Conservation (phyloP, 177 flowering plant genomes). For the Telopea speciosissima region DNA sequence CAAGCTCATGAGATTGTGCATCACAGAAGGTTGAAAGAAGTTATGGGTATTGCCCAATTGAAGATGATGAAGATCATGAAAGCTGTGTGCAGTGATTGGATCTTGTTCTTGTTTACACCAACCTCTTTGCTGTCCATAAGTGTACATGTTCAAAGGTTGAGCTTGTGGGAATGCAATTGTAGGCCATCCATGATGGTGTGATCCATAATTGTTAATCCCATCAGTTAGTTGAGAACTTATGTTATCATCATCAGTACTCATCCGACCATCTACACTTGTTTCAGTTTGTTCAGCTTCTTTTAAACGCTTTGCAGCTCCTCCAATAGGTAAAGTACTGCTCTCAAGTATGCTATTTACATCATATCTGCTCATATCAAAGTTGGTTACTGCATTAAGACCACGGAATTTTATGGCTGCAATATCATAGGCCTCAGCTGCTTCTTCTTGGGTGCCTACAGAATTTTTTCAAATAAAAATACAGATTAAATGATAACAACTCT, state of each 20-base stretch:
- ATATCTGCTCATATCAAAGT: conserved; percentile 86
- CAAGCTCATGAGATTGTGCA: conserved; percentile 50
- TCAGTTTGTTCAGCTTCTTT: conserved; percentile 66
- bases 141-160: conserved; percentile 42
- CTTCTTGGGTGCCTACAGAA: conserved; percentile 80
- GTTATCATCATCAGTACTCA: conserved; percentile 18
- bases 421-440: conserved; percentile 98
- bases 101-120: conserved; percentile 73
- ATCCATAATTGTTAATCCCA: conserved; percentile 26
- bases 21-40: conserved; percentile 51
- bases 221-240: conserved; percentile 29
- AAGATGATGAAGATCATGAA: conserved; percentile 38
- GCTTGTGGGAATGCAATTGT: conserved; percentile 55
- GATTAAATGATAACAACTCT: background rate
- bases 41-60: conserved; percentile 51
- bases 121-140: conserved; percentile 32
- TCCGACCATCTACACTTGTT: conserved; percentile 25
- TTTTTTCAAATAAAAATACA: background rate
- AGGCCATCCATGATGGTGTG: conserved; percentile 42
- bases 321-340: conserved; percentile 73
- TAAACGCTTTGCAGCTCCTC: conserved; percentile 73
- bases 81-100: conserved; percentile 12
- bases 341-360: conserved; percentile 81
- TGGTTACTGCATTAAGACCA: conserved; percentile 85
- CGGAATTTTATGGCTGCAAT: conserved; percentile 94